Conservation (phyloP, 2,329 filamentous ascomycete genomes). For the Chrysoporthe deuterocubensis region DNA sequence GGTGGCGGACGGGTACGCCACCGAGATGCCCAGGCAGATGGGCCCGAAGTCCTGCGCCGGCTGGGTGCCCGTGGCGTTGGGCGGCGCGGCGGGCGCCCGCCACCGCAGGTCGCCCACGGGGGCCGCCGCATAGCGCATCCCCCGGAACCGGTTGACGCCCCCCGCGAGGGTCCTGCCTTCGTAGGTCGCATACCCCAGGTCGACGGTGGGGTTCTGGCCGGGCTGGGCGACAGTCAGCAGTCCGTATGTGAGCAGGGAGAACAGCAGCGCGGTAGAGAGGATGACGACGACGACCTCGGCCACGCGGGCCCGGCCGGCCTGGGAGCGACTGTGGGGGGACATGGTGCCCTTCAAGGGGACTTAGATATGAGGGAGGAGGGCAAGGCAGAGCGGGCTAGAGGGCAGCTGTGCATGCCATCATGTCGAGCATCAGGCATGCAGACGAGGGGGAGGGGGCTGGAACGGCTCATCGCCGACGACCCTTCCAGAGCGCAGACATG, state of each 20-base stretch:
- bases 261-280: not conserved
- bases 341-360: not conserved
- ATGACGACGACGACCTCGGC: not conserved
- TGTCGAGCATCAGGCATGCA: not conserved
- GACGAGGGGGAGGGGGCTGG: not conserved
- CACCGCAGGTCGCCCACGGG: constrained; percentile 56
- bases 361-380: not conserved
- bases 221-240: constrained; percentile 20
- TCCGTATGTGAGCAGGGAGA: not conserved
- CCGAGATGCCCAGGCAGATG: constrained; percentile 47
- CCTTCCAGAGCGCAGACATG: not conserved
- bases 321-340: not conserved
- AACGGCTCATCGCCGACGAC: not conserved
- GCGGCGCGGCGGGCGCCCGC: constrained; percentile 52
- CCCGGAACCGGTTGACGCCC: constrained; percentile 50
- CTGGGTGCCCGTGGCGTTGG: constrained; percentile 38
- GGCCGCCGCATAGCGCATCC: constrained; percentile 56
- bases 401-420: not conserved
- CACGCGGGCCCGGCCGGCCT: not conserved
- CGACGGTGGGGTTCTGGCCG: constrained; percentile 24
- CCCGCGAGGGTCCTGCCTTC: constrained; percentile 21
- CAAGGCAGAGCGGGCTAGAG: not conserved
- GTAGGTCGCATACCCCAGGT: constrained; percentile 29
- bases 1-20: constrained; percentile 36
- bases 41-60: constrained; percentile 48